Percentiles rank a stretch among this genome's conserved stretches.
Evolutionary conservation across 352 stramenopile species (phyloP).

Genomic region (Phytophthora macrochlamydospora): DNA sequence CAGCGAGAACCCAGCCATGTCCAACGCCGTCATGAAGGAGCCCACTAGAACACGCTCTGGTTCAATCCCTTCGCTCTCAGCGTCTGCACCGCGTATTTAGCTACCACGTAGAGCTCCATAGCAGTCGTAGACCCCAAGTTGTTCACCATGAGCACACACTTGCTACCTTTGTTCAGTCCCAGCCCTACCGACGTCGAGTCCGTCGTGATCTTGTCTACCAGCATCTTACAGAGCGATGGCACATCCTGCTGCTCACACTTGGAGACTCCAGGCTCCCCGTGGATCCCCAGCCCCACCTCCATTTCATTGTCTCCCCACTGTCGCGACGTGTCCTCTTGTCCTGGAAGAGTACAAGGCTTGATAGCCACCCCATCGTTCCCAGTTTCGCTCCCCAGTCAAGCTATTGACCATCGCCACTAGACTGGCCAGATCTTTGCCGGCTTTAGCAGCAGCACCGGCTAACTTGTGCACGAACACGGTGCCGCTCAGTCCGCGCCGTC

Average conservation of each 20-base stretch:
- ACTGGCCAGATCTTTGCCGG: constrained; percentile 76
- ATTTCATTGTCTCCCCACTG: constrained; percentile 45
- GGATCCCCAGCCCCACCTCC: too few relatives aligned
- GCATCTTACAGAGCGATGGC: constrained; percentile 47
- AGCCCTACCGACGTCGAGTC: constrained; percentile 45
- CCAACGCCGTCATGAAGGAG: constrained; percentile 96
- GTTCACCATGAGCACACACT: constrained; percentile 93
- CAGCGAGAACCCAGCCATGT: constrained; percentile 97
- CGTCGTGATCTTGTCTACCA: constrained; percentile 61
- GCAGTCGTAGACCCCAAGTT: constrained; percentile 95
- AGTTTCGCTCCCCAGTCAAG: constrained; percentile 70
- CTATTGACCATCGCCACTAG: constrained; percentile 72
- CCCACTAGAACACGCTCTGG: constrained; percentile 92
- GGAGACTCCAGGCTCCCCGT: constrained; percentile 52
- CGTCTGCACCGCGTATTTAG: constrained; percentile 75
- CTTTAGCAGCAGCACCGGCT: constrained; percentile 88
- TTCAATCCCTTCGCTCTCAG: constrained; percentile 63
- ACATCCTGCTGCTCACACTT: constrained; percentile 65
- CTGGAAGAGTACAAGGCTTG: constrained; percentile 94
- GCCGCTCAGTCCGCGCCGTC: constrained; percentile 95
- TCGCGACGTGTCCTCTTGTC: constrained; percentile 73
- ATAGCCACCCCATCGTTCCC: constrained; percentile 95
- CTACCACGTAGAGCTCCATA: constrained; percentile 96
- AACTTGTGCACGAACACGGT: constrained; percentile 98
- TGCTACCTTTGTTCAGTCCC: constrained; percentile 39